Percentiles rank a stretch among this genome's conserved stretches.
phyloP scores from a whole-genome alignment of 2,329 filamentous ascomycete species.

The Pseudocercospora ulei region DNA sequence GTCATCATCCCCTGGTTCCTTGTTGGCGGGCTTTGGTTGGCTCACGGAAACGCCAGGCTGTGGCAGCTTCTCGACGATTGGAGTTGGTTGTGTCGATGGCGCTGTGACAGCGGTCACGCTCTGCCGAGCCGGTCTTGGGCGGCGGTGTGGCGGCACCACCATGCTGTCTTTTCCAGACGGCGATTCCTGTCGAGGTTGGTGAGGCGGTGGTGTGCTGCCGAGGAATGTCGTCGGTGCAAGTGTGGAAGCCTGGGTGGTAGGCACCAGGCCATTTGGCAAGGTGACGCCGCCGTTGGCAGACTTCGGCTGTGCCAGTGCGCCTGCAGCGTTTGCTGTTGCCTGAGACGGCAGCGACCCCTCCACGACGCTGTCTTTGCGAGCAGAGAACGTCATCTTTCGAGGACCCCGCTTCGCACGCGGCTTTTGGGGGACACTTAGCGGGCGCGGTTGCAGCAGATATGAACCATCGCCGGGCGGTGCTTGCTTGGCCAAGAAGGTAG shows the following conservation, averaged over 20 bases:
- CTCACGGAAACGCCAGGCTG: conserved; percentile 17
- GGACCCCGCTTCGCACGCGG: background rate
- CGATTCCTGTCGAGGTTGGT: background rate
- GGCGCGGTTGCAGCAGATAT: conserved; percentile 10
- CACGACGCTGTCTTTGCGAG: conserved; percentile 13
- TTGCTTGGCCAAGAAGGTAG: conserved; percentile 11
- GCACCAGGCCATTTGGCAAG: background rate
- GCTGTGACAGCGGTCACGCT: background rate
- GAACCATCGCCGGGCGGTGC: conserved; percentile 20
- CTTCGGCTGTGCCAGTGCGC: conserved; percentile 1
- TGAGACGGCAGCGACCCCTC: conserved; percentile 1
- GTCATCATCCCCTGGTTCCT: conserved; percentile 2
- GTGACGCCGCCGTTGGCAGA: background rate
- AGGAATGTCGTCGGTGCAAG: conserved; percentile 3
- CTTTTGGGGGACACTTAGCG: conserved; percentile 2
- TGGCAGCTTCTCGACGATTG: conserved; percentile 19
- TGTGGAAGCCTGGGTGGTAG: conserved; percentile 4
- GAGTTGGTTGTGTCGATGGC: background rate
- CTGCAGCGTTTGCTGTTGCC: conserved; percentile 1
- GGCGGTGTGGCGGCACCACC: conserved; percentile 14
- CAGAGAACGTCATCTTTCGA: conserved; percentile 9
- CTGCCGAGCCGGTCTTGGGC: conserved; percentile 3
- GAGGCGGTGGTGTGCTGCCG: background rate
- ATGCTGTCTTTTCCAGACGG: background rate
- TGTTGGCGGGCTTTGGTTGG: conserved; percentile 12